Evolutionary conservation across 1,284 basidiomycete genomes (phyloP).

Genomic region (Anthracocystis panici-leucophaei): DNA sequence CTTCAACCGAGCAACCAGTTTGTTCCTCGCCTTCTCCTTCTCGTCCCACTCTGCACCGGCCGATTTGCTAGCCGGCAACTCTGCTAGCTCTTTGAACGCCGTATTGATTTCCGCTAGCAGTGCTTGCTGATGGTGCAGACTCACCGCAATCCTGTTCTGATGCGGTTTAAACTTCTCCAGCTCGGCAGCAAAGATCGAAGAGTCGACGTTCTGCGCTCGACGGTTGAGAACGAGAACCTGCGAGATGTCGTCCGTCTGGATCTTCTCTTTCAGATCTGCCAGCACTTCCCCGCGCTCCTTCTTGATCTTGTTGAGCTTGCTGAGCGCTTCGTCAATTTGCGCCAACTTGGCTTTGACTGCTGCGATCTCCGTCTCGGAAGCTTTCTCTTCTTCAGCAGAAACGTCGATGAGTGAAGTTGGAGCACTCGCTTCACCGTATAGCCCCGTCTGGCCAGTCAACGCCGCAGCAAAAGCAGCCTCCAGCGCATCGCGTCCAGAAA

Average conservation of each 20-base stretch:
- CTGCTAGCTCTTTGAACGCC: constrained; percentile 41
- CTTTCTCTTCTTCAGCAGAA: constrained; percentile 53
- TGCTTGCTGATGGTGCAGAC: constrained; percentile 81
- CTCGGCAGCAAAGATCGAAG: constrained; percentile 88
- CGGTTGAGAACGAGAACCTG: constrained; percentile 92
- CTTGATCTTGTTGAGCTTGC: constrained; percentile 62
- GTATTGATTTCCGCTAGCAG: constrained; percentile 72
- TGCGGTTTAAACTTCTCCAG: constrained; percentile 95
- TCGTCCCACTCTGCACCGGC: constrained; percentile 81
- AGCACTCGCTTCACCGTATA: constrained; percentile 26
- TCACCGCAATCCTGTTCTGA: constrained; percentile 82
- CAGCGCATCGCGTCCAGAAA: constrained; percentile 74
- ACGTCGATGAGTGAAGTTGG: constrained; percentile 50
- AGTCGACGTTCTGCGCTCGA: constrained; percentile 84
- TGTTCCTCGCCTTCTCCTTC: constrained; percentile 81
- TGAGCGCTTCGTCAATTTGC: constrained; percentile 54
- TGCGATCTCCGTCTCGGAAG: constrained; percentile 31
- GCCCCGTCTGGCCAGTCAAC: constrained; percentile 44
- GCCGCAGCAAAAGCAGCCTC: constrained; percentile 79
- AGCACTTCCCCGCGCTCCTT: constrained; percentile 84
- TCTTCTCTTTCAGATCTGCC: constrained; percentile 94
- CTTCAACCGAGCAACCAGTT: constrained; percentile 79
- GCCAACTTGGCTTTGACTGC: constrained; percentile 43
- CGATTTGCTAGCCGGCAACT: constrained; percentile 66
- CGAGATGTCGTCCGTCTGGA: constrained; percentile 96